Conservation (phyloP, 169 alveolate species). For the Theileria annulata region DNA sequence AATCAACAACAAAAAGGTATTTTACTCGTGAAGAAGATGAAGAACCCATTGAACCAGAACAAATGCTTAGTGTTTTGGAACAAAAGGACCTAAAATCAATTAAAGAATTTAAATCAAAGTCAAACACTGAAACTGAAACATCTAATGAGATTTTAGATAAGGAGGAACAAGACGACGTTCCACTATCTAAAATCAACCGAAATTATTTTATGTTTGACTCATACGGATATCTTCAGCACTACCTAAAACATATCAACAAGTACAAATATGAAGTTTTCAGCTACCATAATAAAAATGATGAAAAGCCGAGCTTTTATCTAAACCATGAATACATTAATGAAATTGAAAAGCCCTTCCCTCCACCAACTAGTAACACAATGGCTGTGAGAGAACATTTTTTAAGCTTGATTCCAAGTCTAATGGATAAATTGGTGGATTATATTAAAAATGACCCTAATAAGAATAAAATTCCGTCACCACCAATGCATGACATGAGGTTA, state of each 20-base stretch:
- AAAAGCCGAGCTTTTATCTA: constrained; percentile 41
- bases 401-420: constrained; percentile 36
- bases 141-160: background rate
- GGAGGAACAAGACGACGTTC: constrained; percentile 8
- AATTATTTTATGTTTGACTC: constrained; percentile 57
- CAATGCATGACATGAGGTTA: constrained; percentile 53
- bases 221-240: constrained; percentile 47
- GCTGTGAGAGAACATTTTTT: constrained; percentile 35
- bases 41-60: constrained; percentile 11
- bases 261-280: constrained; percentile 56
- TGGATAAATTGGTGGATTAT: constrained; percentile 59
- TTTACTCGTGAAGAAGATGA: constrained; percentile 27
- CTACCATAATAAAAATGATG: constrained; percentile 42
- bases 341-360: constrained; percentile 51
- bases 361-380: constrained; percentile 22
- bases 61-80: constrained; percentile 21
- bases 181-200: constrained; percentile 35
- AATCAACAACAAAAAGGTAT: background rate
- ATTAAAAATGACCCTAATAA: constrained; percentile 66
- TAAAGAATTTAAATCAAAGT: background rate
- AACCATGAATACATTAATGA: constrained; percentile 52
- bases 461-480: constrained; percentile 61
- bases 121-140: background rate
- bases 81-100: constrained; percentile 5
- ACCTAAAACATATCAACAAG: constrained; percentile 41